Conservation (phyloP, 768 basidiomycete species). For the Sporobolomyces phaffii region DNA sequence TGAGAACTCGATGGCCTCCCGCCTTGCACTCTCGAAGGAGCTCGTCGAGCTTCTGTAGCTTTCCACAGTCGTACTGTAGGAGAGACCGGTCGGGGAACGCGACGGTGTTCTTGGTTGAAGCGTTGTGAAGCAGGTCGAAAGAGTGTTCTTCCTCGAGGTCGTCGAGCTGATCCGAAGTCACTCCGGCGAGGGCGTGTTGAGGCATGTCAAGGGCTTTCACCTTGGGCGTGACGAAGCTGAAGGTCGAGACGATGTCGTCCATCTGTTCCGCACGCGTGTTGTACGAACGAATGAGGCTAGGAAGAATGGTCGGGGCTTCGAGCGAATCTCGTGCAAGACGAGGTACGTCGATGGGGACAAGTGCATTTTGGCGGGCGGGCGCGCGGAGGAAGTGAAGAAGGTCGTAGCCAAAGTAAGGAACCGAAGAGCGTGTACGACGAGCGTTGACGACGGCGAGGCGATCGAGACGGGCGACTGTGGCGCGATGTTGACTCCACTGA, state of each 20-base stretch:
- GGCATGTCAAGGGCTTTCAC: constrained; percentile 72
- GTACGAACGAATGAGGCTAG: constrained; percentile 61
- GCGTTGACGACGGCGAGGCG: constrained; percentile 69
- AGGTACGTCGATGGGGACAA: constrained; percentile 53
- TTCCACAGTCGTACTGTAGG: constrained; percentile 92
- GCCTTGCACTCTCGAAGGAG: constrained; percentile 76
- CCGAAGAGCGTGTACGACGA: constrained; percentile 55
- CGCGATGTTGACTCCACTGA: constrained; percentile 52
- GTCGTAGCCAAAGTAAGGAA: constrained; percentile 34
- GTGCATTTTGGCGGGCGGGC: constrained; percentile 41
- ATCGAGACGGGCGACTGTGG: constrained; percentile 58
- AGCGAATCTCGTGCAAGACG: constrained; percentile 40
- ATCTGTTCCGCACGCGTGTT: constrained; percentile 57
- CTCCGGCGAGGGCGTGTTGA: constrained; percentile 56
- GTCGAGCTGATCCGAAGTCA: constrained; percentile 40
- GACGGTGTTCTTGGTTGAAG: constrained; percentile 78
- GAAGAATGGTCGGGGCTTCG: constrained; percentile 45
- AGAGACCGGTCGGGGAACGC: constrained; percentile 86
- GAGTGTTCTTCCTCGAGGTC: constrained; percentile 45
- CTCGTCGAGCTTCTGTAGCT: constrained; percentile 74
- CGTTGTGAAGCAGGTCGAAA: constrained; percentile 68
- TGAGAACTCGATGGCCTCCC: constrained; percentile 80
- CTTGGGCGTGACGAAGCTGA: constrained; percentile 72
- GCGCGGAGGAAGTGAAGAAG: constrained; percentile 31
- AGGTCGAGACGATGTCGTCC: constrained; percentile 57